Base-by-base conservation (phyloP, 176 grass and related monocot genomes). In the Dactylis glomerata region DNA sequence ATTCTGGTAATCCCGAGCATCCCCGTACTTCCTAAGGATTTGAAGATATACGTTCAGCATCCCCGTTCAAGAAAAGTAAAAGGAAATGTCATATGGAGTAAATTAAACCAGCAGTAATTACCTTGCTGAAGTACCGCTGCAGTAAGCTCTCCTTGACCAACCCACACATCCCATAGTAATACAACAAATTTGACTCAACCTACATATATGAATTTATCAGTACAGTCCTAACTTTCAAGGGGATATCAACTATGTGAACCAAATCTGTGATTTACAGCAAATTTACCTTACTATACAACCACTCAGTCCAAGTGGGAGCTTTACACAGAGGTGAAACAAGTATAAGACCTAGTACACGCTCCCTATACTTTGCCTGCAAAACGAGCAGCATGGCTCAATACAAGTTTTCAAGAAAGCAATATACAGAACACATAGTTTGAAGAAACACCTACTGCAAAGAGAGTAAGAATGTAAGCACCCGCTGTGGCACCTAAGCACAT, bases 71-170 rank as follows among this genome's bases (percentile, higher is more conserved):
- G 51, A 26, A 64, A 23, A 57, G 51, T 30, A 27, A 83, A 63
- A 75, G 38, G 50, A 85, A 80, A 83, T 78, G 16, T 5, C n/a
- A 73, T 36, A 19, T 49, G 28, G 34, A 69, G 44, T 51, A 76
- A 67, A 79, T 47, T 55, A 26, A 83, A 66, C 14, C 15, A 84
- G 31, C 6, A 23, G 15, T 15, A 84, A 11, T 40, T 86, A 99
- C 96, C 96, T 94, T 99, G 70, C 96, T 96, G 78, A 99, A 99
- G 84, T 92, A 99, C 36, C 96, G 89, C 80, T 99, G 96, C 81
- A 99, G 79, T 81, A 99, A 90, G 79, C 75, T 87, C 34, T 99
- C 96, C 84, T 94, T 96, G 68, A 99, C 87, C 82, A 99, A 75
- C 42, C 88, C 87, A 77, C 96, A 96, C 90, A 91, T 99, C 72